Base-by-base conservation (phyloP, 192 early-diverging fungal genomes). In the Coemansia sp. region DNA sequence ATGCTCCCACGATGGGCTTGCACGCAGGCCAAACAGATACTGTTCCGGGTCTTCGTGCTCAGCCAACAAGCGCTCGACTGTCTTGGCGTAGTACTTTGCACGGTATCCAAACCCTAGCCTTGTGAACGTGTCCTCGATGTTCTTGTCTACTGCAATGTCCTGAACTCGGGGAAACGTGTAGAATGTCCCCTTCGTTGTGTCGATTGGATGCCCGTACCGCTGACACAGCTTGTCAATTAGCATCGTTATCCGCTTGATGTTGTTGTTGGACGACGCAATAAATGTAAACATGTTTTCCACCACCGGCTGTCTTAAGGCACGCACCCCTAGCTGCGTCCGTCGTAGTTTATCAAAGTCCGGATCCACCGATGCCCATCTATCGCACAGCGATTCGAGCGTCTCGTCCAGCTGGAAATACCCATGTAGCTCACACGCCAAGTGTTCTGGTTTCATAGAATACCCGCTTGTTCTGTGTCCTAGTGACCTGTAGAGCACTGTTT, bases 211-310 rank as follows among this genome's bases (percentile, higher is more conserved):
- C 1, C 74, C 73, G 41, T 70, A 81, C 14, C 23, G 50, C 19
- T 20, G 36, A 50, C 74, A 84, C 20, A 86, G 57, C 25, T 67
- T 74, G 59, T 71, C 59, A 9, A 70, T 54, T 14, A 74, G 57
- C 66, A 81, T 84, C 17, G 93, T 88, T 37, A 99, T 99, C 27
- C 97, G 77, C 22, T 83, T 67, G 41, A 99, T 96, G 81, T 97
- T 95, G 82, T 99, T 99, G 77, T 96, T 96, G 29, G 85, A 84
- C 4, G 90, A 91, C 70, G 95, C 97, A 11, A 99, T 96, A 60
- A 99, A 99, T 20, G 86, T 85, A 45, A 99, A 75, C 45, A 94
- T 57, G 60, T 87, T 94, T 74, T 98, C 97, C 19, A 87, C 81
- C 10, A 94, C 92, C 25, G 92, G 89, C 61, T 97, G 95, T 48